phyloP scores from a whole-genome alignment of 352 stramenopile genomes.

The Phytophthora ohioensis region DNA sequence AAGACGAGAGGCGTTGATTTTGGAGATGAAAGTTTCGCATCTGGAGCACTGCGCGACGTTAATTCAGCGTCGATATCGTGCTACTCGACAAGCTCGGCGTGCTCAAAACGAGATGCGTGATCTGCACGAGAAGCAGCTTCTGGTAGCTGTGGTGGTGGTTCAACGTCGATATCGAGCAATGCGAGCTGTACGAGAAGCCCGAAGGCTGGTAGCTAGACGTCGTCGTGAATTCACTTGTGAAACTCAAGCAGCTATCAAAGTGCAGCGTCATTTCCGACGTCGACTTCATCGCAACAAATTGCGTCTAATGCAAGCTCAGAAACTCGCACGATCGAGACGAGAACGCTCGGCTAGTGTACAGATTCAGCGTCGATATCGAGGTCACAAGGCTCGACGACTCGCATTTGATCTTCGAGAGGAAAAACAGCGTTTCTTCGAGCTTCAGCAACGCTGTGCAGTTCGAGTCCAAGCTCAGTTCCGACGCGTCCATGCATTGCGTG shows the following conservation, averaged over 20 bases:
- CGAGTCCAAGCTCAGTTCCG: slow-evolving; percentile 66
- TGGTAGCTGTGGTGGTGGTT: slow-evolving; percentile 54
- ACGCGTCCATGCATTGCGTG: slow-evolving; percentile 44
- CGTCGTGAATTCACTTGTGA: slow-evolving; percentile 50
- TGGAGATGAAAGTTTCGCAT: slow-evolving; percentile 53
- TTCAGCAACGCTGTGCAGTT: slow-evolving; percentile 49
- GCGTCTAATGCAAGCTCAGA: slow-evolving; percentile 47
- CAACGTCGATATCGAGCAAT: slow-evolving; percentile 71
- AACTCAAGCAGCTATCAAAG: slow-evolving; percentile 45
- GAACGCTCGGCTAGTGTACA: slow-evolving; percentile 53
- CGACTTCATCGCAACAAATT: slow-evolving; percentile 43
- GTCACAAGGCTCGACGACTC: slow-evolving; percentile 53
- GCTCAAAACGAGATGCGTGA: slow-evolving; percentile 46
- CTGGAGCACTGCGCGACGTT: slow-evolving; percentile 61
- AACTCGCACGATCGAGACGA: slow-evolving; percentile 32
- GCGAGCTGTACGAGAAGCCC: slow-evolving; percentile 51
- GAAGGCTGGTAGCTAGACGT: slow-evolving; percentile 43
- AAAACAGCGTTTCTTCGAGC: slow-evolving; percentile 42
- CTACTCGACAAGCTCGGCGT: slow-evolving; percentile 42
- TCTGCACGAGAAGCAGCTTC: slow-evolving; percentile 54
- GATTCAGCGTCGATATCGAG: slow-evolving; percentile 71
- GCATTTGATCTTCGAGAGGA: slow-evolving; percentile 45
- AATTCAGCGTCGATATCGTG: slow-evolving; percentile 78
- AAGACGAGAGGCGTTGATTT: slow-evolving; percentile 55
- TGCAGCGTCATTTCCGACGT: slow-evolving; percentile 71